Conservation (phyloP, 768 basidiomycete genomes). For the Lentinus tigrinus region DNA sequence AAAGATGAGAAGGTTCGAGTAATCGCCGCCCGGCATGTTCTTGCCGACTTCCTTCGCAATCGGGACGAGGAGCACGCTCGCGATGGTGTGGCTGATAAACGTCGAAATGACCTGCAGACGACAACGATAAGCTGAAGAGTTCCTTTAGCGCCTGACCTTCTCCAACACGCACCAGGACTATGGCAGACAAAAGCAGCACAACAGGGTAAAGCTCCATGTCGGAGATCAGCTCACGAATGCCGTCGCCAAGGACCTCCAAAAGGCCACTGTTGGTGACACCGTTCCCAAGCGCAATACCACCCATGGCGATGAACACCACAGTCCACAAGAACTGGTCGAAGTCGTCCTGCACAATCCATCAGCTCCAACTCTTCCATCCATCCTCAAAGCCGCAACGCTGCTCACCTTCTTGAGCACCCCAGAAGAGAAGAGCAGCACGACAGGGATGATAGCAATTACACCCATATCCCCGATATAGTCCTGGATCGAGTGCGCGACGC, state of each 20-base stretch:
- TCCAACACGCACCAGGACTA: conserved; percentile 28
- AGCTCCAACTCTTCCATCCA: neutral
- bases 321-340: conserved; percentile 95
- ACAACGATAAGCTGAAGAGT: neutral
- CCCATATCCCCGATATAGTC: conserved; percentile 91
- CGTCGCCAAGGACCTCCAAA: conserved; percentile 69
- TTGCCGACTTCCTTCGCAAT: conserved; percentile 89
- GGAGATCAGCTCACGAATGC: conserved; percentile 57
- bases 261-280: conserved; percentile 90
- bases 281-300: conserved; percentile 93
- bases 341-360: conserved; percentile 61
- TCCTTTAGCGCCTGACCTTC: neutral
- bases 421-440: conserved; percentile 91
- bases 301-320: conserved; percentile 96
- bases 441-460: conserved; percentile 89
- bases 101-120: conserved; percentile 75
- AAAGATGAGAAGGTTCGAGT: conserved; percentile 85
- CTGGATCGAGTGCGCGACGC: conserved; percentile 78
- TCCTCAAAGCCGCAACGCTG: neutral
- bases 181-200: conserved; percentile 52
- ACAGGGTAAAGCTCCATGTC: conserved; percentile 68
- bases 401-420: conserved; percentile 90
- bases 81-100: conserved; percentile 97
- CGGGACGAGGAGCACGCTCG: conserved; percentile 93
- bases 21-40: conserved; percentile 60